phyloP scores from a whole-genome alignment of 106 monocot genomes.

The Phalaenopsis aphrodite region DNA sequence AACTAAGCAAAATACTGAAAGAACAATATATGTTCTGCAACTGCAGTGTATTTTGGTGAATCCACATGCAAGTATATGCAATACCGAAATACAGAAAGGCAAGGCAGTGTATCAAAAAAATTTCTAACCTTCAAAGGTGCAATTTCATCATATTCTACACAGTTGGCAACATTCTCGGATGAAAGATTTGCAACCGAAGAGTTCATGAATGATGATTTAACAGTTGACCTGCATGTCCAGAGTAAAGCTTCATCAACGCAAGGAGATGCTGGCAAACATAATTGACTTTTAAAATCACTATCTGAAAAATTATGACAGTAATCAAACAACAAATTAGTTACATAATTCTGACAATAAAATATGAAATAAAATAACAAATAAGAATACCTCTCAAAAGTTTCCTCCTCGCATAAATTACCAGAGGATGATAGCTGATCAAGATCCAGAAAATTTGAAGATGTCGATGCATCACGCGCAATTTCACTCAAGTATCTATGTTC shows the following conservation, averaged over 20 bases:
- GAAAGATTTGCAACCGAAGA: conserved; percentile 41
- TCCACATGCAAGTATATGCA: neutral
- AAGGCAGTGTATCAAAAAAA: neutral
- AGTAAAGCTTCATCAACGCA: neutral
- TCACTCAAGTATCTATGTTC: conserved; percentile 36
- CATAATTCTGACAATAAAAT: neutral
- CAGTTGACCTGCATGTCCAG: conserved; percentile 5
- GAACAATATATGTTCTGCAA: neutral
- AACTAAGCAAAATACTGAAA: neutral
- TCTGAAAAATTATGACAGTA: neutral
- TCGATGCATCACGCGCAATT: conserved; percentile 26
- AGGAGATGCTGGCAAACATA: neutral
- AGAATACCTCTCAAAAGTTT: conserved; percentile 48
- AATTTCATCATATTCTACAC: conserved; percentile 14
- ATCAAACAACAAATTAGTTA: neutral
- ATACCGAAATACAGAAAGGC: neutral
- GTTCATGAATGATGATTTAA: conserved; percentile 14
- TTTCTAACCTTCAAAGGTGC: conserved; percentile 28
- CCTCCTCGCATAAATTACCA: conserved; percentile 42
- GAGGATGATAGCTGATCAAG: conserved; percentile 64
- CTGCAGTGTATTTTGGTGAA: neutral
- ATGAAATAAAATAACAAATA: neutral
- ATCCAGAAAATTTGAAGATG: conserved; percentile 77
- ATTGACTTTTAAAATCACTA: neutral
- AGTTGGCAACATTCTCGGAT: conserved; percentile 33